These are phyloP conservation scores for Echinochloa phyllopogon DNA, from an alignment of 176 grass and related monocot genomes.

Conservation along the genomic window DNA sequence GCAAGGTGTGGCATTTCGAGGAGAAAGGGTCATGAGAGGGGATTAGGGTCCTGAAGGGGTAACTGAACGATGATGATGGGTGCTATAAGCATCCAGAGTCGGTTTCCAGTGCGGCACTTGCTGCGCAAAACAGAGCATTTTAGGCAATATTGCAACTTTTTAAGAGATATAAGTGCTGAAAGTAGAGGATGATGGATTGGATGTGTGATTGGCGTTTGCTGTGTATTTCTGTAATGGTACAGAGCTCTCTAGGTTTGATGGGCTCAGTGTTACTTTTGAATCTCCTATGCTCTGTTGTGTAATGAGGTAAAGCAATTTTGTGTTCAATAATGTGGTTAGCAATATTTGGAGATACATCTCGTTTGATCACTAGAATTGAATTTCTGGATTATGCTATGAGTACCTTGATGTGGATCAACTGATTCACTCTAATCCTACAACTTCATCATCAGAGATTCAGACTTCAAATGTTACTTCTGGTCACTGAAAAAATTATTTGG, in stretches of 20 bases:
- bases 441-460: background rate
- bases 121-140: background rate
- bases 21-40: background rate
- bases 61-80: background rate
- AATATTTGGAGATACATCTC: background rate
- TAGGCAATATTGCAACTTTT: background rate
- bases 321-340: background rate
- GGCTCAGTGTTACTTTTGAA: background rate
- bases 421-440: background rate
- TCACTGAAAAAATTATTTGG: background rate
- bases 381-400: background rate
- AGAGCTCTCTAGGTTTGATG: background rate
- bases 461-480: background rate
- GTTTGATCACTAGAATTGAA: background rate
- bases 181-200: background rate
- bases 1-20: background rate
- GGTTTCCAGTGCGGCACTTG: background rate
- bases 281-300: background rate
- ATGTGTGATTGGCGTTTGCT: background rate
- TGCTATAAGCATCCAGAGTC: background rate
- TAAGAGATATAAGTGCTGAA: background rate
- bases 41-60: background rate
- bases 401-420: background rate
- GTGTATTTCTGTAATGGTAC: background rate
- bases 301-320: background rate